Evolutionary conservation across 441 rosid genomes (phyloP).

Genomic region (Eruca vesicaria): DNA sequence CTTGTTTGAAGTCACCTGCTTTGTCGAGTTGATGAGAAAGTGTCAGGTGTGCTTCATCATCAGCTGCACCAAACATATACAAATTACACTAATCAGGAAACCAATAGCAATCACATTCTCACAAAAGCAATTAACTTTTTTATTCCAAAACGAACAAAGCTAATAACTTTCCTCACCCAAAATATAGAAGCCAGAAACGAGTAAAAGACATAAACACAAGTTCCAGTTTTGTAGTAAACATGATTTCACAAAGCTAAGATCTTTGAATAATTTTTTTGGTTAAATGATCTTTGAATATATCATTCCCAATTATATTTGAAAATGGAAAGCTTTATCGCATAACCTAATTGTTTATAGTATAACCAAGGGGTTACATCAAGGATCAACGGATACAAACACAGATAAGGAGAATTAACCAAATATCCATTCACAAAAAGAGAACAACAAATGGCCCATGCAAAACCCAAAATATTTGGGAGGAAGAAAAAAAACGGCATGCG

Average conservation of each 20-base stretch:
- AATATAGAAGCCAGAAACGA: conserved; percentile 21
- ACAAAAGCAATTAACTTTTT: conserved; percentile 8
- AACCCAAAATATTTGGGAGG: no score
- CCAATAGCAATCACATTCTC: background rate
- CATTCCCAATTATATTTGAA: conserved; percentile 3
- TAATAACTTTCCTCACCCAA: conserved; percentile 6
- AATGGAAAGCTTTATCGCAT: conserved; percentile 14
- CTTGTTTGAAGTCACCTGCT: conserved; percentile 76
- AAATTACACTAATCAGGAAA: conserved; percentile 8
- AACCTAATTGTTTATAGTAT: background rate
- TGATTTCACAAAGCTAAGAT: conserved; percentile 28
- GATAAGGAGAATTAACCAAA: conserved; percentile 2
- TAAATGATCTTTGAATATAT: background rate
- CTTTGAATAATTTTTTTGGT: background rate
- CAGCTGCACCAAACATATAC: conserved; percentile 46
- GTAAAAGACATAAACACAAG: conserved; percentile 7
- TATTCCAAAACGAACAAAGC: conserved; percentile 15
- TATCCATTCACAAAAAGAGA: no score
- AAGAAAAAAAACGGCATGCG: no score
- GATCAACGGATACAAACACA: background rate
- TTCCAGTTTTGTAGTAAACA: conserved; percentile 22
- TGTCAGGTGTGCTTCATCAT: conserved; percentile 70
- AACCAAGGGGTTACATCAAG: background rate
- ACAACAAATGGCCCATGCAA: no score
- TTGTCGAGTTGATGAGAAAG: conserved; percentile 88